Evolutionary conservation across 148 eudicot species (phyloP).

Genomic region (Limonium bicolor): DNA sequence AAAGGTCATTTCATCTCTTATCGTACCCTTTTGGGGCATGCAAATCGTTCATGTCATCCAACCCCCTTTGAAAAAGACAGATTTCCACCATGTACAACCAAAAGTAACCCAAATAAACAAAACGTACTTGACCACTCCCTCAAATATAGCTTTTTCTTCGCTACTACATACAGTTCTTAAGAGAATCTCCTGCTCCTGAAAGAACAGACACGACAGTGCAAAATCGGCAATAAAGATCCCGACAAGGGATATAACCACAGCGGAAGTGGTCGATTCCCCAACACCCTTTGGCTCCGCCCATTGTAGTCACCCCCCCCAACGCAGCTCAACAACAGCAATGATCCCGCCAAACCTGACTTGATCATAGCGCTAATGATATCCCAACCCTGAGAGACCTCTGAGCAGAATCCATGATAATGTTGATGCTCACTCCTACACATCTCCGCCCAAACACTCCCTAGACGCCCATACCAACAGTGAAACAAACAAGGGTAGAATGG

Average conservation of each 20-base stretch:
- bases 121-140: no score
- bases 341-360: slow-evolving; percentile 81
- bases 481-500: slow-evolving; percentile 76
- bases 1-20: no score
- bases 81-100: no score
- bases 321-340: slow-evolving; percentile 79
- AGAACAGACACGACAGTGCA: slow-evolving; percentile 69
- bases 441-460: slow-evolving; percentile 69
- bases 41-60: no score
- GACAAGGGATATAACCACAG: slow-evolving; percentile 89
- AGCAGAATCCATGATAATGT: slow-evolving; percentile 83
- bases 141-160: no score
- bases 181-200: slow-evolving; percentile 90
- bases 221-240: slow-evolving; percentile 95
- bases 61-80: no score
- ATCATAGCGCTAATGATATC: slow-evolving; percentile 91
- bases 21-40: no score
- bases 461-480: slow-evolving; percentile 77
- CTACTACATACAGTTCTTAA: slow-evolving; percentile 52
- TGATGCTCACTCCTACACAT: slow-evolving; percentile 72
- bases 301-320: slow-evolving; percentile 93
- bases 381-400: slow-evolving; percentile 72
- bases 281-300: slow-evolving; percentile 97
- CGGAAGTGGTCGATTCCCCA: slow-evolving; percentile 91
- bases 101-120: no score